Evolutionary conservation across 73 alveolate species (phyloP).

Genomic region (Diophrys sp.): DNA sequence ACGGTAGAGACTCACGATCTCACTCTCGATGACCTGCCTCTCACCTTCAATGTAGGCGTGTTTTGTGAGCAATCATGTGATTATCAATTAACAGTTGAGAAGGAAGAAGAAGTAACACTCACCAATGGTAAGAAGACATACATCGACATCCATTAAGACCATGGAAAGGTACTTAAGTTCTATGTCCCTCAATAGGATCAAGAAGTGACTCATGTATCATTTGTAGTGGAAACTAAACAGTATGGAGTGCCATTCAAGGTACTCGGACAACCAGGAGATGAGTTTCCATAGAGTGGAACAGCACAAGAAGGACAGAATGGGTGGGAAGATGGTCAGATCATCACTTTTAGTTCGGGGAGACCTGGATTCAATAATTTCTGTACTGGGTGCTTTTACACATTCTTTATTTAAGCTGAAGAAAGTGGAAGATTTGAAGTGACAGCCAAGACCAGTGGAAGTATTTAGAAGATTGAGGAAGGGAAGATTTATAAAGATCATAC

Average conservation of each 20-base stretch:
- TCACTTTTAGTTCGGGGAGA: not conserved
- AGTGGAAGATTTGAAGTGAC: not conserved
- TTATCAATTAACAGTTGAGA: not conserved
- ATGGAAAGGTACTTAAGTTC: not conserved
- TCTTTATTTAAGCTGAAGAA: not conserved
- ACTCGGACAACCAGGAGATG: not conserved
- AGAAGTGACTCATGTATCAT: not conserved
- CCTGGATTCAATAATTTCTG: not conserved
- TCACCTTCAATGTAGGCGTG: not conserved
- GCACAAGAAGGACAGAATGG: not conserved
- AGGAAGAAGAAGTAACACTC: not conserved
- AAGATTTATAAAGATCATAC: not conserved
- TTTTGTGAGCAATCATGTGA: not conserved
- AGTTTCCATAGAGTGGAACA: not conserved
- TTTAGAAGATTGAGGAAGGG: not conserved
- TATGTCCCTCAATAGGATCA: not conserved
- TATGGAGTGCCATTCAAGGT: not conserved
- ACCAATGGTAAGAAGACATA: not conserved
- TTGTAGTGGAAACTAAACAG: not conserved
- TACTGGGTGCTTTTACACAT: not conserved
- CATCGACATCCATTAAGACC: not conserved
- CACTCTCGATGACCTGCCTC: not conserved
- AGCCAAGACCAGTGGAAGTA: not conserved
- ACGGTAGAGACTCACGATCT: not conserved
- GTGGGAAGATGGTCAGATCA: not conserved